Percentiles rank a stretch among this genome's conserved stretches.
phyloP scores from a whole-genome alignment of 2,329 filamentous ascomycete genomes.

The Phialemoniopsis sp. region DNA sequence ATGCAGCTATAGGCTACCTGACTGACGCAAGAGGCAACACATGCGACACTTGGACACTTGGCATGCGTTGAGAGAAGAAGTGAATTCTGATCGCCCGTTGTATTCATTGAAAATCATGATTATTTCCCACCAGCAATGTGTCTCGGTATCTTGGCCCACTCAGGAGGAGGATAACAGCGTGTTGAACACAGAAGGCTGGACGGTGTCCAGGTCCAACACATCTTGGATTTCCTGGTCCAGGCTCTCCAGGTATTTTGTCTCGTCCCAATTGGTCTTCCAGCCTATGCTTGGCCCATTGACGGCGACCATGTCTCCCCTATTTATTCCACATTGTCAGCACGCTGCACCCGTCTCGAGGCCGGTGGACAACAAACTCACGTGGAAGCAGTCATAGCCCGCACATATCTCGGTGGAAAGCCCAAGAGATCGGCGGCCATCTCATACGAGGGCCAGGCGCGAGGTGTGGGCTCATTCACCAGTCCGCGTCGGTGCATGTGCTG shows the following conservation, averaged over 20 bases:
- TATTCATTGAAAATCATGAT: too few species aligned
- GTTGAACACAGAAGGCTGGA: background rate
- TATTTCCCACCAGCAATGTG: too few species aligned
- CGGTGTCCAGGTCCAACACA: slow-evolving; percentile 14
- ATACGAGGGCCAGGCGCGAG: slow-evolving; percentile 21
- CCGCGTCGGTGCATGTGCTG: slow-evolving; percentile 18
- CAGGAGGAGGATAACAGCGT: too few species aligned
- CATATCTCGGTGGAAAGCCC: slow-evolving; percentile 19
- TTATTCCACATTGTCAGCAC: too few species aligned
- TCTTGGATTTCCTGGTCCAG: slow-evolving; percentile 19
- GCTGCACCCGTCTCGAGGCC: too few species aligned
- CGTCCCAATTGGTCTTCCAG: slow-evolving; percentile 21
- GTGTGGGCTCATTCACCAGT: slow-evolving; percentile 17
- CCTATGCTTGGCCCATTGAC: slow-evolving; percentile 15
- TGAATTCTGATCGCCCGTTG: too few species aligned
- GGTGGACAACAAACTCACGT: slow-evolving; percentile 19
- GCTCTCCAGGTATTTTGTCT: slow-evolving; percentile 15
- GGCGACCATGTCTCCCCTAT: slow-evolving; percentile 10
- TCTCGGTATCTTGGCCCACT: too few species aligned
- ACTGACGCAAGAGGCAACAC: too few species aligned
- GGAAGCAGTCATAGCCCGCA: slow-evolving; percentile 18
- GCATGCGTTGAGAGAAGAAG: too few species aligned
- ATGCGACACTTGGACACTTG: too few species aligned
- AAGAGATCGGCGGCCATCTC: slow-evolving; percentile 22
- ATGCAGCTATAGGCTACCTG: too few species aligned